Evolutionary conservation across 768 basidiomycete species (phyloP), one percentile per base, ranked within the genome.

Genomic region (Lactarius hatsudake): DNA sequence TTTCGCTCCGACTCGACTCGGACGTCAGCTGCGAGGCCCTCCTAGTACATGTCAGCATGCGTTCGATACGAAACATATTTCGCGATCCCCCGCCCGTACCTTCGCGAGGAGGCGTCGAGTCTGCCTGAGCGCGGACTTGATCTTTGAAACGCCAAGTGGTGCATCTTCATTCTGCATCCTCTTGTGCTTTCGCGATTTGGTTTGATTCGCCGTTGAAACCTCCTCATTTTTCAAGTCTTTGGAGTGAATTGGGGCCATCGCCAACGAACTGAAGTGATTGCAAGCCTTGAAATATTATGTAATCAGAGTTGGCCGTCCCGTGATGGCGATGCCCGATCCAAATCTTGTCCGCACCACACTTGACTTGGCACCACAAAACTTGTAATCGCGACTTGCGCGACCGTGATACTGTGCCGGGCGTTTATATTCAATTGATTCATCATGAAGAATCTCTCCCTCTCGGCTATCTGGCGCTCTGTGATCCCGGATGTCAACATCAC

Each of bases 121-220:
- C 78, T 96, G 94, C 62, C 96, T 81, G 62, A 98, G 78, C 32
- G 87, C 81, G 6, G 94, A 84, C 76, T 97, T 98, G 69, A 96
- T 79, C 77, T 94, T 97, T 71, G 90, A 90, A 7, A 94, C 83
- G 18, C 94, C 94, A 3, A 88, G 89, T 6, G 81, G 61, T 3
- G 73, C 76, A 64, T 28, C 48, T 30, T 71, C 64, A 17, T 60
- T 63, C 1, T 0, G 26, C 26, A 48, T 57, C 13, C 40, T 12
- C n/a, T 32, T 45, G 5, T 20, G 10, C 32, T 18, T 54, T 43
- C 36, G 38, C 40, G 38, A 59, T 17, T 48, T 15, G 15, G 0
- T 48, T 36, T 38, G 45, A 23, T 48, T 63, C 4, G 59, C 20
- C 20, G 62, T 61, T 43, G 66, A 42, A 23, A 59, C 56, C 28